Percentiles rank a stretch among this genome's conserved stretches.
Evolutionary conservation across 225 moss, liverwort and hornwort species (phyloP).

Genomic region (Sphagnum contortum): DNA sequence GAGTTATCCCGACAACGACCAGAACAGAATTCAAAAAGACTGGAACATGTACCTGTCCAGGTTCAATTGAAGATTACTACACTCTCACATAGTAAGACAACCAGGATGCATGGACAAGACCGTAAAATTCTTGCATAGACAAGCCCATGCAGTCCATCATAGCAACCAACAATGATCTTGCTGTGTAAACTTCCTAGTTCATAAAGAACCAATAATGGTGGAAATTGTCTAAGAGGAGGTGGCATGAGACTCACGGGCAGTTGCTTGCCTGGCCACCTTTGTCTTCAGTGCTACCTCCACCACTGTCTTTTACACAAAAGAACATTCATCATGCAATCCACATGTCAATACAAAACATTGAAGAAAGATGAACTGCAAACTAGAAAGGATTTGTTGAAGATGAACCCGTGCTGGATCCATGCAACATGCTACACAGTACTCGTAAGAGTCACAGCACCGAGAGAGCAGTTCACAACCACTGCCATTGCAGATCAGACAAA

Average conservation of each 20-base stretch:
- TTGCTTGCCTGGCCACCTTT: constrained; percentile 65
- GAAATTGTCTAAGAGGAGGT: neutral
- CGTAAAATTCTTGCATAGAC: neutral
- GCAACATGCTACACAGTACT: constrained; percentile 78
- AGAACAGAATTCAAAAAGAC: constrained; percentile 56
- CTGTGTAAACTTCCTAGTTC: too few relatives aligned
- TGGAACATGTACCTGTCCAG: constrained; percentile 49
- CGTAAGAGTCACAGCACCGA: constrained; percentile 67
- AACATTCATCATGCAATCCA: neutral
- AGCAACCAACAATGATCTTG: too few relatives aligned
- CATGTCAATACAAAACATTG: neutral
- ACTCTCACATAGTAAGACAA: neutral
- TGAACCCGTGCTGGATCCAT: constrained; percentile 59
- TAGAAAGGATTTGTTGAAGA: constrained; percentile 11
- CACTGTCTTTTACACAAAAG: constrained; percentile 43
- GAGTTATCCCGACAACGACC: constrained; percentile 71
- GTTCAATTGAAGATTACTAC: neutral
- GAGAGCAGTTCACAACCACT: constrained; percentile 69
- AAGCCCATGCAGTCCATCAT: too few relatives aligned
- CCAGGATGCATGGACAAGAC: neutral
- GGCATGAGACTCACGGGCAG: constrained; percentile 40
- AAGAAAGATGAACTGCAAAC: neutral
- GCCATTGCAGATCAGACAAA: constrained; percentile 9
- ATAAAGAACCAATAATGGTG: too few relatives aligned
- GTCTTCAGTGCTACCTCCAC: constrained; percentile 49